Conservation (phyloP, 257 asterid species). For the Eucommia ulmoides region DNA sequence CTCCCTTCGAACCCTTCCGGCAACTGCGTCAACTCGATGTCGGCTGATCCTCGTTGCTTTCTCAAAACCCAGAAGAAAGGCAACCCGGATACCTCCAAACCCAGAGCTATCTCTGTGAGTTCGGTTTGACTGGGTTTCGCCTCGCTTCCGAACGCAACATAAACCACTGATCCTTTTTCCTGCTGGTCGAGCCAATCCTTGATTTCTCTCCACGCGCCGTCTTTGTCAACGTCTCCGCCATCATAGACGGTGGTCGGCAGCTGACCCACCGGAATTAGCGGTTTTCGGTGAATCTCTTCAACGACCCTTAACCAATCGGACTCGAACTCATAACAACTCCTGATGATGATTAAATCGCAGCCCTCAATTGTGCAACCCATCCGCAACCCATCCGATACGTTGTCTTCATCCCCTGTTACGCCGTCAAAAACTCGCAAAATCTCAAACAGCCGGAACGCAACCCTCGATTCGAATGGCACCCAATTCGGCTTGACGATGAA, state of each 20-base stretch:
- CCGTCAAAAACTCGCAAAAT: neutral
- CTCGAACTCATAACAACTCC: constrained; percentile 19
- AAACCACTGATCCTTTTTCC: constrained; percentile 15
- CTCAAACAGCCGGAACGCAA: constrained; percentile 11
- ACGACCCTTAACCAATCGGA: constrained; percentile 17
- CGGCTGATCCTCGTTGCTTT: constrained; percentile 13
- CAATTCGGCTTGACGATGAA: constrained; percentile 14
- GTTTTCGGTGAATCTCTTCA: constrained; percentile 11
- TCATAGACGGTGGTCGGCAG: neutral
- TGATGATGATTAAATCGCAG: constrained; percentile 5
- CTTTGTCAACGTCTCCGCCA: neutral
- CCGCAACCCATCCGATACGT: constrained; percentile 9
- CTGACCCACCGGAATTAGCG: constrained; percentile 16
- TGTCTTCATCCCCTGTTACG: neutral
- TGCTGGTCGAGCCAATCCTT: constrained; percentile 22
- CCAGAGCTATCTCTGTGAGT: constrained; percentile 17
- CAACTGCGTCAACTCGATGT: constrained; percentile 2
- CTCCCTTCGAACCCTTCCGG: too few relatives aligned
- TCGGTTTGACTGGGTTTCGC: constrained; percentile 23
- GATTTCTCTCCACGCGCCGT: constrained; percentile 8
- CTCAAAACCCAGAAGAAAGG: constrained; percentile 23
- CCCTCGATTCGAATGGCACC: constrained; percentile 21
- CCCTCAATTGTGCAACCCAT: neutral
- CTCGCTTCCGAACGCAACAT: constrained; percentile 28
- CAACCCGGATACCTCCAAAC: constrained; percentile 19